Conservation (phyloP, 331 rosid species). For the Dryas integrifolia region DNA sequence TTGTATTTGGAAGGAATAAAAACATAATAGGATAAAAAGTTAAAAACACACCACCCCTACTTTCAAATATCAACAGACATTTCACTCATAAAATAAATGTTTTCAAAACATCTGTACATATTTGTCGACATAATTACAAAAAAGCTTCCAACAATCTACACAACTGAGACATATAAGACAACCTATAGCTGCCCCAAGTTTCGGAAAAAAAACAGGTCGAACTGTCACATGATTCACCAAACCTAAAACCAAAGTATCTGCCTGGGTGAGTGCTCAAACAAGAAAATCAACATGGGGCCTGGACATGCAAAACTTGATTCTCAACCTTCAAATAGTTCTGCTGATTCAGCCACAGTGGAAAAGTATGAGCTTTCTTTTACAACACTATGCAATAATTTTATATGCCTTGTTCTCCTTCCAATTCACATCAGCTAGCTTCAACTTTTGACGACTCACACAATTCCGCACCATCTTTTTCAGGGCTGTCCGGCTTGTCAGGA, state of each 20-base stretch:
- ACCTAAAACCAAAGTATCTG: background rate
- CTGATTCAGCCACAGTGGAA: background rate
- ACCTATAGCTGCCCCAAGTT: background rate
- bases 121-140: background rate
- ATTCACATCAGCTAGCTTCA: conserved; percentile 11
- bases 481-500: conserved; percentile 7
- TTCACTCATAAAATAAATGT: too few relatives aligned
- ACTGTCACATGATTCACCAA: conserved; percentile 1
- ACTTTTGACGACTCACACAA: background rate
- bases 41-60: too few relatives aligned
- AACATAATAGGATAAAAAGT: too few relatives aligned
- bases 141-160: background rate
- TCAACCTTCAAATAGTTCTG: background rate
- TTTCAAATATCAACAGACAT: too few relatives aligned
- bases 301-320: background rate
- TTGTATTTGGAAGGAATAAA: too few relatives aligned
- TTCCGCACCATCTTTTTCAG: background rate
- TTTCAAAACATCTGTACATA: background rate
- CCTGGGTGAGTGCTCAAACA: background rate
- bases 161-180: background rate
- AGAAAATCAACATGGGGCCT: background rate
- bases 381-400: background rate
- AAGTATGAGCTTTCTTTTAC: background rate
- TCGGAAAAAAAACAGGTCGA: background rate
- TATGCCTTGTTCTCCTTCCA: background rate